These are phyloP conservation scores for Suhomyces faveliae DNA, from an alignment of 805 yeast species.

Conservation along the genomic window DNA sequence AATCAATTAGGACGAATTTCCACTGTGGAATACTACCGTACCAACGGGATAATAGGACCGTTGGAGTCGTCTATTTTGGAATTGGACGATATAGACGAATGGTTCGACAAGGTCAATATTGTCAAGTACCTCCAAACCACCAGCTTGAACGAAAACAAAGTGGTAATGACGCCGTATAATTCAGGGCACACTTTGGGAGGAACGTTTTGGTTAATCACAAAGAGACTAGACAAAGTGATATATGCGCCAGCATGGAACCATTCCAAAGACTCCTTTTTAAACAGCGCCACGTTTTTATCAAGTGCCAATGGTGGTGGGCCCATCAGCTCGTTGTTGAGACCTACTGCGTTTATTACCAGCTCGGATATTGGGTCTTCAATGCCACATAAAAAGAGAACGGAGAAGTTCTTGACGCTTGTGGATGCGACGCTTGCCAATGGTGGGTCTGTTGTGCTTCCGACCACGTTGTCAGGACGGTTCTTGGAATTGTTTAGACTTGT, in stretches of 20 bases:
- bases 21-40: conserved; percentile 77
- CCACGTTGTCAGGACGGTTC: conserved; percentile 75
- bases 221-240: conserved; percentile 74
- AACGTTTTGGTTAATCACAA: conserved; percentile 76
- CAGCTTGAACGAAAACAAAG: conserved; percentile 60
- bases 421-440: conserved; percentile 68
- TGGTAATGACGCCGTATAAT: conserved; percentile 74
- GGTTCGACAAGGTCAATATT: conserved; percentile 67
- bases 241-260: conserved; percentile 96
- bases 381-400: conserved; percentile 62
- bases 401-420: conserved; percentile 59
- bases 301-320: conserved; percentile 51
- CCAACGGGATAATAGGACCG: conserved; percentile 76
- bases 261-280: conserved; percentile 79
- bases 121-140: conserved; percentile 80
- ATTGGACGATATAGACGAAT: conserved; percentile 70
- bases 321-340: conserved; percentile 63
- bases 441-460: conserved; percentile 81
- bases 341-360: conserved; percentile 80
- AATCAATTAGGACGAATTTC: conserved; percentile 81
- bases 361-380: conserved; percentile 63
- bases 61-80: conserved; percentile 55
- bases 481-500: conserved; percentile 73
- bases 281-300: conserved; percentile 63
- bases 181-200: conserved; percentile 96